Evolutionary conservation across 2,329 filamentous ascomycete genomes (phyloP).

Genomic region (Knoxdaviesia capensis): DNA sequence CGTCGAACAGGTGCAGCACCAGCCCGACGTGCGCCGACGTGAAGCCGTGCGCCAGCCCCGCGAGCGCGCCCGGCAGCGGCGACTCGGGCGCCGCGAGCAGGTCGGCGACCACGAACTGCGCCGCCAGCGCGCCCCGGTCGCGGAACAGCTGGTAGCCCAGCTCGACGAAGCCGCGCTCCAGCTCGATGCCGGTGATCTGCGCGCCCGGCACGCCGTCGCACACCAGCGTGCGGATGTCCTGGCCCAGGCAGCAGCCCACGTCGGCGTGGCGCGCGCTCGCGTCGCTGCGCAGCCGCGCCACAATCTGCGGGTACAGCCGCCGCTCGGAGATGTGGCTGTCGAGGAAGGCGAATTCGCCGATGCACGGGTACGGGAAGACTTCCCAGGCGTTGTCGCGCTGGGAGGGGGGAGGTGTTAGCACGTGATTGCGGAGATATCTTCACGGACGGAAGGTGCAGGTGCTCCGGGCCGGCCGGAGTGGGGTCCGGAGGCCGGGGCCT

Average conservation of each 20-base stretch:
- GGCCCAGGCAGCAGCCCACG: slow-evolving; percentile 12
- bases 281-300: slow-evolving; percentile 4
- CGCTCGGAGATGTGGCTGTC: slow-evolving; percentile 3
- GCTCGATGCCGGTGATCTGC: slow-evolving; percentile 8
- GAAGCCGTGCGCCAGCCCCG: slow-evolving; percentile 4
- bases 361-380: slow-evolving; percentile 5
- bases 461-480: too few species aligned
- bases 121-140: slow-evolving; percentile 7
- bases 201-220: slow-evolving; percentile 8
- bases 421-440: too few species aligned
- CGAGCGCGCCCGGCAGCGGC: slow-evolving; percentile 6
- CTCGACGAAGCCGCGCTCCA: slow-evolving; percentile 7
- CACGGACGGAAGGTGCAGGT: too few species aligned
- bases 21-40: slow-evolving; percentile 10
- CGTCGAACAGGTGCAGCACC: slow-evolving; percentile 9
- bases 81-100: slow-evolving; percentile 4
- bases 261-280: slow-evolving; percentile 8
- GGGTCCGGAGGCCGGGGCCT: too few species aligned
- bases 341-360: slow-evolving; percentile 6
- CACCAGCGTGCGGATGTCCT: slow-evolving; percentile 10
- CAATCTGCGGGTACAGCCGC: slow-evolving; percentile 3
- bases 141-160: slow-evolving; percentile 11
- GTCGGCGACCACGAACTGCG: slow-evolving; percentile 7
- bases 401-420: too few species aligned
- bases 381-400: too few species aligned